A percentile compares a stretch with the other conserved stretches of the same genome.
These are phyloP conservation scores for Nakazawaea peltata DNA, from an alignment of 805 yeast species.

Conservation along the genomic window DNA sequence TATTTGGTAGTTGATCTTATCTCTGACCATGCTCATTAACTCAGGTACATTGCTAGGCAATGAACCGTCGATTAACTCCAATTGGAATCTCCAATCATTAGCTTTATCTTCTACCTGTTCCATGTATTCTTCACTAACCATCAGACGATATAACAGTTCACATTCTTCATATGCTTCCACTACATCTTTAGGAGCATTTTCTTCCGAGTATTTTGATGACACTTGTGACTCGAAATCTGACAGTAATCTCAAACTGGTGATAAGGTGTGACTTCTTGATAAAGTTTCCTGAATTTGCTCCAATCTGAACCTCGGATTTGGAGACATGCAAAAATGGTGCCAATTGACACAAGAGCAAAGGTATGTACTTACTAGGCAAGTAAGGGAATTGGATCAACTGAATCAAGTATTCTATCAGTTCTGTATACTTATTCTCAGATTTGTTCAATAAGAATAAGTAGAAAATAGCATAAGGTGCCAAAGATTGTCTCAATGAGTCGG, in stretches of 20 bases:
- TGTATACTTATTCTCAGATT: conserved; percentile 18
- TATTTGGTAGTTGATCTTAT: conserved; percentile 18
- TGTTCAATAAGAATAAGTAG: conserved; percentile 35
- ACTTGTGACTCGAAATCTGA: conserved; percentile 14
- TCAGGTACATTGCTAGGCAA: too few relatives aligned
- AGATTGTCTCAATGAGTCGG: conserved; percentile 58
- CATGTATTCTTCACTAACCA: conserved; percentile 7
- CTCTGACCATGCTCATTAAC: too few relatives aligned
- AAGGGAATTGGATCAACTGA: conserved; percentile 38
- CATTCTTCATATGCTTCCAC: conserved; percentile 11
- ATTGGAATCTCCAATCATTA: conserved; percentile 15
- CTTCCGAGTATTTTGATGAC: not conserved
- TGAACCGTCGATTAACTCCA: conserved; percentile 4
- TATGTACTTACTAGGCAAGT: conserved; percentile 42
- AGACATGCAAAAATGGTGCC: conserved; percentile 28
- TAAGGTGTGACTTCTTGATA: too few relatives aligned
- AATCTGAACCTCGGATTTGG: conserved; percentile 1
- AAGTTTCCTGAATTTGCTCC: too few relatives aligned
- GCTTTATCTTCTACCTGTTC: not conserved
- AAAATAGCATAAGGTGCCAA: conserved; percentile 66
- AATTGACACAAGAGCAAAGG: conserved; percentile 44
- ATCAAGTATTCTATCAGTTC: conserved; percentile 24
- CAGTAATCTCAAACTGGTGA: conserved; percentile 12
- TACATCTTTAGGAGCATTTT: conserved; percentile 3
- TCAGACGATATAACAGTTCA: conserved; percentile 14